These are phyloP conservation scores for Juncus effusus DNA, from an alignment of 176 grass and related monocot genomes.

Conservation along the genomic window DNA sequence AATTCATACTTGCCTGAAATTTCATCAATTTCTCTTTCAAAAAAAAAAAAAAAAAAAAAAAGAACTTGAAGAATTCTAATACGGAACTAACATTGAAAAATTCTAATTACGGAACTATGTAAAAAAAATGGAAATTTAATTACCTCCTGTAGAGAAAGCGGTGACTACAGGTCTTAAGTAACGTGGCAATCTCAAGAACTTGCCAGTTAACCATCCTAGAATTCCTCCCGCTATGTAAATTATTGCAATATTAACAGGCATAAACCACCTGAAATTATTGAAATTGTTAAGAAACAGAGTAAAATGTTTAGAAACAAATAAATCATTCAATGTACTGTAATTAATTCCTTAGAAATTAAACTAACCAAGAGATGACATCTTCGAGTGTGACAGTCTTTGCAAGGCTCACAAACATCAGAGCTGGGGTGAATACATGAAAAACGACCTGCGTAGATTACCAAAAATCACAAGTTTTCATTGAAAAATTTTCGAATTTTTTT, in stretches of 20 bases:
- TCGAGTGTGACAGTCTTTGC: conserved; percentile 65
- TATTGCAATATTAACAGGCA: conserved; percentile 87
- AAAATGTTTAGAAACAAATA: not conserved
- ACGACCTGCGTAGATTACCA: conserved; percentile 51
- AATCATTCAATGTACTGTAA: not conserved
- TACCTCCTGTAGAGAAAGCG: conserved; percentile 70
- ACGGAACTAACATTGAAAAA: no score
- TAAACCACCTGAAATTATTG: conserved; percentile 71
- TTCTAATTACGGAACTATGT: no score
- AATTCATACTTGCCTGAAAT: not conserved
- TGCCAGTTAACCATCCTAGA: conserved; percentile 71
- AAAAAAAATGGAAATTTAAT: no score
- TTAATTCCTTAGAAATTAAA: not conserved
- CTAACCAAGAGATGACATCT: conserved; percentile 84
- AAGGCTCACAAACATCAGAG: conserved; percentile 66
- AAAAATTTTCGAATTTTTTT: not conserved
- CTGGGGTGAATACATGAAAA: conserved; percentile 73
- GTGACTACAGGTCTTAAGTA: conserved; percentile 61
- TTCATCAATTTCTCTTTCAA: not conserved
- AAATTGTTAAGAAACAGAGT: not conserved
- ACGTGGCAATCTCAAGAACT: conserved; percentile 46
- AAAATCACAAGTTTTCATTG: not conserved
- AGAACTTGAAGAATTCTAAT: not conserved
- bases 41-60: conserved; percentile 6
- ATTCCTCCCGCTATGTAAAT: conserved; percentile 49